Evolutionary conservation across 23 red algal genomes (phyloP).

Genomic region (Gracilaria vermiculophylla): DNA sequence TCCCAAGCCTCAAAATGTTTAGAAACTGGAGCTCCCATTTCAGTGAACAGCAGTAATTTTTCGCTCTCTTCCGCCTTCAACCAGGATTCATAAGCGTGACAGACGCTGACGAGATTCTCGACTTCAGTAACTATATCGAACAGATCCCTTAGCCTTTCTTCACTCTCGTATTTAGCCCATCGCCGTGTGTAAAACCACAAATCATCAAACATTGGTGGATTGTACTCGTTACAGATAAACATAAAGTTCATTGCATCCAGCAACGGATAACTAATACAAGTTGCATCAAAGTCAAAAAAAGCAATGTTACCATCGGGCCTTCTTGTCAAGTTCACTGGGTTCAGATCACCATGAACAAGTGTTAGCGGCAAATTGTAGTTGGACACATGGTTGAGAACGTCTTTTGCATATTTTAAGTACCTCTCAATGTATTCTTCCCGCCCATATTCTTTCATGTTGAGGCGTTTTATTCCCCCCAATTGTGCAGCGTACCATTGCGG

Average conservation of each 20-base stretch:
- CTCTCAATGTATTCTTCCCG: not conserved
- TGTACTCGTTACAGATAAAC: not conserved
- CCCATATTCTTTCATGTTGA: not conserved
- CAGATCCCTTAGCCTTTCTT: not conserved
- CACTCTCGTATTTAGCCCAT: not conserved
- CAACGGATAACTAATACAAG: not conserved
- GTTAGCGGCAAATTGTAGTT: not conserved
- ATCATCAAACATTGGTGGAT: not conserved
- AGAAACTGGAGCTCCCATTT: conserved; percentile 2
- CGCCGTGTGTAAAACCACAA: conserved; percentile 14
- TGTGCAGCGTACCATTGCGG: not conserved
- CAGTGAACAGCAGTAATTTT: not conserved
- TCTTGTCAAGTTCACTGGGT: not conserved
- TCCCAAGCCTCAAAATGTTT: conserved; percentile 1
- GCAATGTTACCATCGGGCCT: not conserved
- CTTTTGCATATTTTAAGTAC: not conserved
- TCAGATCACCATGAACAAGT: conserved; percentile 8
- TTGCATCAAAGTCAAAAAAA: conserved; percentile 26
- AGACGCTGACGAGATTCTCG: not conserved
- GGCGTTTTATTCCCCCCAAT: not conserved
- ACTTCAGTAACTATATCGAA: not conserved
- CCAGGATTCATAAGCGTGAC: not conserved
- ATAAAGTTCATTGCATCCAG: conserved; percentile 8
- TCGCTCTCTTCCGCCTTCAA: not conserved
- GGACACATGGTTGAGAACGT: not conserved